Base-by-base conservation (phyloP, 208 protist species). In the Endotrypanum monterogeii region DNA sequence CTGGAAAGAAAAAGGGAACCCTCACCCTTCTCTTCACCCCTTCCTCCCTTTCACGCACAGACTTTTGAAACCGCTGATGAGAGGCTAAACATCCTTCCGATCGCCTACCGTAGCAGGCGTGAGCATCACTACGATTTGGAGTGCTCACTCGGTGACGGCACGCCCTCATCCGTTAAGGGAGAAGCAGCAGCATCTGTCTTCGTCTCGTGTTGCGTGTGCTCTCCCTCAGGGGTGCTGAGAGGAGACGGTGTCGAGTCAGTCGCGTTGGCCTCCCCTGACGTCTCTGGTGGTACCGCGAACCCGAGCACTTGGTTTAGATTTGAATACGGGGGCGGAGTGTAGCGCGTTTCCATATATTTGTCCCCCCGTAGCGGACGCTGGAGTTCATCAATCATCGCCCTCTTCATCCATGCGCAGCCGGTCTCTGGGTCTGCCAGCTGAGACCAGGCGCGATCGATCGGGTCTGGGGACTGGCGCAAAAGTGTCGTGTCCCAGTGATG, bases 371-470 rank as follows among this genome's bases (percentile, higher is more conserved):
- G 80, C 44, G 91, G 90, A 32, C 74, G 80, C 87, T 97, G 94
- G 69, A 97, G 86, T 73, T 94, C 90, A 67, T 97, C 90, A 55
- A 97, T 89, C 78, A 94, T 75, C 58, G 79, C 48, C 20, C 79
- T 70, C 28, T 76, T 82, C 89, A 97, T 87, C 94, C 94, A 97
- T 65, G 90, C 94, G 72, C 89, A 94, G 56, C 94, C 94, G 9
- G 94, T 97, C 54, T 83, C 76, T 3, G 91, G 91, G 75, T 97
- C 80, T 35, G 91, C 94, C 28, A 86, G 71, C 75, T 88, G 83
- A 7, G 94, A 85, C 94, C 94, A 97, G 8, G 86, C 87, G 37
- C 94, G 88, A 71, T 97, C 94, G 58, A 97, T 96, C 3, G 90
- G 89, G 73, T 97, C 94, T 6, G 94, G 91, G 20, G 90, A 95